These are phyloP conservation scores for Kazachstania sp. DNA, from an alignment of 1,139 yeast genomes.

Conservation along the genomic window DNA sequence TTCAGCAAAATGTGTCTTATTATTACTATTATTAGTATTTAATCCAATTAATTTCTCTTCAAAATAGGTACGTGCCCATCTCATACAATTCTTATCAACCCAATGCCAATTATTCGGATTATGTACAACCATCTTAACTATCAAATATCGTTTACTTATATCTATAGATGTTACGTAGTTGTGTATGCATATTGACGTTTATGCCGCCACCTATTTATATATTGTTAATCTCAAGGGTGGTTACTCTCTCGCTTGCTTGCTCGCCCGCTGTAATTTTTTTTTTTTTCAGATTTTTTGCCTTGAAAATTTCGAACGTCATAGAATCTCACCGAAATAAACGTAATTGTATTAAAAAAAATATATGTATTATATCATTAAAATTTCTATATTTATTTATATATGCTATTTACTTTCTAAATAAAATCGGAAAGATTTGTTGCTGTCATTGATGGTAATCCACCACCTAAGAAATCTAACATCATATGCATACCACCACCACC, in stretches of 20 bases:
- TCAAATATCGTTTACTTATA: no score
- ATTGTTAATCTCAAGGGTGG: no score
- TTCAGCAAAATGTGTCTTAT: conserved; percentile 33
- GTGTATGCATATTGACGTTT: no score
- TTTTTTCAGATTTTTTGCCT: no score
- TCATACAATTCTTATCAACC: conserved; percentile 95
- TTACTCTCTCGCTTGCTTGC: no score
- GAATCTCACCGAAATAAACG: no score
- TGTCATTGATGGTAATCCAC: conserved; percentile 53
- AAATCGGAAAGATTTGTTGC: conserved; percentile 35
- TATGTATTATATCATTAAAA: neutral
- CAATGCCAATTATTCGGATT: conserved; percentile 91
- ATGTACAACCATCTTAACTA: conserved; percentile 51
- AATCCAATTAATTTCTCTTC: conserved; percentile 48
- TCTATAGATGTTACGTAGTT: no score
- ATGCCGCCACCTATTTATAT: no score
- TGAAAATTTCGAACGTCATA: no score
- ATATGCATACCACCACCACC: conserved; percentile 88
- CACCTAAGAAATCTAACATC: conserved; percentile 82
- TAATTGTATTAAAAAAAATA: no score
- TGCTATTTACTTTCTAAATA: conserved; percentile 13
- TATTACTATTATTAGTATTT: conserved; percentile 28
- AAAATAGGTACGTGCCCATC: conserved; percentile 81
- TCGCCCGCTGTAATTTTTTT: no score
- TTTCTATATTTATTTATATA: neutral